phyloP scores from a whole-genome alignment of 1,284 basidiomycete species.

The Ustilago curta region DNA sequence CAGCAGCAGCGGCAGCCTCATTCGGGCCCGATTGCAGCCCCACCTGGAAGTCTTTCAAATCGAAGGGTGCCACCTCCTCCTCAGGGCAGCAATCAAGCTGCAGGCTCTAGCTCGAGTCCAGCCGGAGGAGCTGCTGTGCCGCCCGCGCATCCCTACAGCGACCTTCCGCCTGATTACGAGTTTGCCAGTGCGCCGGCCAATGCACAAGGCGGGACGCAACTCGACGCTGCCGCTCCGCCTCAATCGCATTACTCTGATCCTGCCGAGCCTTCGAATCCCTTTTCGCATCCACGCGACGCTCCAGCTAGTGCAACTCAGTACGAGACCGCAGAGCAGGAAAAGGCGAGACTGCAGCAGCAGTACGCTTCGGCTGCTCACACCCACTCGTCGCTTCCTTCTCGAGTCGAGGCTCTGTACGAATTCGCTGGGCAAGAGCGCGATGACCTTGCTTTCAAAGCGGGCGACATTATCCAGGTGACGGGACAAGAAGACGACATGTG shows the following conservation, averaged over 20 bases:
- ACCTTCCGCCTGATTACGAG: slow-evolving; percentile 53
- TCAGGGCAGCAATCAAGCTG: background rate
- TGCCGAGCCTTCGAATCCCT: slow-evolving; percentile 24
- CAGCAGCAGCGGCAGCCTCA: slow-evolving; percentile 14
- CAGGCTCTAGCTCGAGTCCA: slow-evolving; percentile 6
- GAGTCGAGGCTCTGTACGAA: slow-evolving; percentile 37
- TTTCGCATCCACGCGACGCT: slow-evolving; percentile 27
- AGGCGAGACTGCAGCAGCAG: slow-evolving; percentile 41
- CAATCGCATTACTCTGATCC: background rate
- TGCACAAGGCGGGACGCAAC: slow-evolving; percentile 35
- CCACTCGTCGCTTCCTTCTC: slow-evolving; percentile 12
- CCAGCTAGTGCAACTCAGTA: slow-evolving; percentile 5
- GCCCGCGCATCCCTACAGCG: slow-evolving; percentile 17
- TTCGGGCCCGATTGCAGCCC: slow-evolving; percentile 8
- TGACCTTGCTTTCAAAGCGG: slow-evolving; percentile 32
- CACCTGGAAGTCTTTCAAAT: slow-evolving; percentile 18
- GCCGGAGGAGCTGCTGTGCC: background rate
- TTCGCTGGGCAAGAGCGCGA: slow-evolving; percentile 36
- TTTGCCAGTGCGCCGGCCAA: slow-evolving; percentile 39
- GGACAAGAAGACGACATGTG: slow-evolving; percentile 48
- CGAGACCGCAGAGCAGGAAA: slow-evolving; percentile 45
- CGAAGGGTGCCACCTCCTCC: slow-evolving; percentile 24
- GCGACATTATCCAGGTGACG: slow-evolving; percentile 42
- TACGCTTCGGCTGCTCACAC: slow-evolving; percentile 11
- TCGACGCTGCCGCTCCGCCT: slow-evolving; percentile 14